Evolutionary conservation across 1,284 basidiomycete species (phyloP), one percentile per base, ranked within the genome.

Genomic region (Ceratobasidium papillatum): DNA sequence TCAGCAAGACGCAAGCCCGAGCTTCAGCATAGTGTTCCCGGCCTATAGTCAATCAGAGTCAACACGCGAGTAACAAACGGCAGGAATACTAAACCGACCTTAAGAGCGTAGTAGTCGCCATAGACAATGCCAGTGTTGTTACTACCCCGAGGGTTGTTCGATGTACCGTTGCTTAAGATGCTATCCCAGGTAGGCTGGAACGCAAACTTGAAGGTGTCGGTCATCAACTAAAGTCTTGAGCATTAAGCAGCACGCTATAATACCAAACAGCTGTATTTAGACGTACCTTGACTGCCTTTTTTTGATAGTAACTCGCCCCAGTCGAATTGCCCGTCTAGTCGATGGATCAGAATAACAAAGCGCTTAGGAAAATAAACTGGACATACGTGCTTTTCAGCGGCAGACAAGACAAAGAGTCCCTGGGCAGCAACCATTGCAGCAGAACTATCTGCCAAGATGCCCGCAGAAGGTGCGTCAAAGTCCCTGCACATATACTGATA

Each of bases 121-220:
- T 91, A 91, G 30, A 89, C 86, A 63, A 87, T 89, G 0, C 90
- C 90, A 0, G 90, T 91, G 62, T 87, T 80, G 74, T 86, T 86
- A 78, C 89, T 90, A n/a, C 77, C 78, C 25, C 81, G 84, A 0
- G 86, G 88, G 78, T 84, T 83, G 79, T 90, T 88, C 8, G 89
- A 88, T 0, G 90, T 91, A 30, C 89, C 90, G 77, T 91, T 91
- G 0, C 89, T 87, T 41, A 91, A 81, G 32, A 91, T 80, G 78
- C 88, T 89, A 76, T 90, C 84, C 87, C 89, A 91, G 1, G 56
- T 66, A 11, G 76, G 69, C 17, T 83, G 81, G 87, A 88, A 90
- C 0, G 87, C 88, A n/a, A 89, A 80, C 11, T 81, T 80, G 5
- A 86, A 88, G 47, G 86, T 88, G 66, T 84, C 84, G 75, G 80